Percentiles rank a stretch among this genome's conserved stretches.
phyloP scores from a whole-genome alignment of 2,329 filamentous ascomycete genomes.

The Microcera coccophila region DNA sequence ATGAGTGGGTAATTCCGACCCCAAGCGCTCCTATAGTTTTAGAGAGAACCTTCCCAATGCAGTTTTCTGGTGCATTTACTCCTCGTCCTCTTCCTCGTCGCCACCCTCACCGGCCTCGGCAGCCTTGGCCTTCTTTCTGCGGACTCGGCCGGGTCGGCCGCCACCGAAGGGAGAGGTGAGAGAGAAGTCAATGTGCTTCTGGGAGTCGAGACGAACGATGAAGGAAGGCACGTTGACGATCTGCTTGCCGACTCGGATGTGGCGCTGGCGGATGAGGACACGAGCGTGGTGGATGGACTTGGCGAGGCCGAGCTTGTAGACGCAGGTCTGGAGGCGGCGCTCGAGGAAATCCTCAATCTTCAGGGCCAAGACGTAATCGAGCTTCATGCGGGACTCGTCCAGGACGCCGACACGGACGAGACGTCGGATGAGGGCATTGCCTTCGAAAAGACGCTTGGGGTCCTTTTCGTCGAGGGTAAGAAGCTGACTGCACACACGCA shows the following conservation, averaged over 20 bases:
- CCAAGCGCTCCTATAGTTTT: conserved; percentile 27
- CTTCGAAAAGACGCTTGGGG: conserved; percentile 99
- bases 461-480: conserved; percentile 99
- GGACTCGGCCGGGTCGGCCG: conserved; percentile 93
- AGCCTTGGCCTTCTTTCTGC: conserved; percentile 99
- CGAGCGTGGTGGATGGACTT: conserved; percentile 99
- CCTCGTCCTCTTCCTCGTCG: conserved; percentile 83
- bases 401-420: conserved; percentile 99
- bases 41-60: conserved; percentile 30
- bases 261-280: conserved; percentile 98
- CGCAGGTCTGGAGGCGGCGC: conserved; percentile 98
- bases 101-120: conserved; percentile 78
- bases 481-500: conserved; percentile 72
- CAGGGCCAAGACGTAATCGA: conserved; percentile 99
- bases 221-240: conserved; percentile 99
- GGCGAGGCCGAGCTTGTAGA: conserved; percentile 99
- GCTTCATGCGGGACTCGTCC: conserved; percentile 99
- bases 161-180: conserved; percentile 97
- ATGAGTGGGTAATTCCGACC: conserved; percentile 35
- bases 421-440: conserved; percentile 99
- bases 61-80: conserved; percentile 47
- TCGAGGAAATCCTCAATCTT: conserved; percentile 99
- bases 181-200: conserved; percentile 99
- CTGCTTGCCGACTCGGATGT: conserved; percentile 99
- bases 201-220: conserved; percentile 98